A percentile compares a stretch with the other conserved stretches of the same genome.
phyloP scores from a whole-genome alignment of 116 monocot genomes.

The Iris pallida region DNA sequence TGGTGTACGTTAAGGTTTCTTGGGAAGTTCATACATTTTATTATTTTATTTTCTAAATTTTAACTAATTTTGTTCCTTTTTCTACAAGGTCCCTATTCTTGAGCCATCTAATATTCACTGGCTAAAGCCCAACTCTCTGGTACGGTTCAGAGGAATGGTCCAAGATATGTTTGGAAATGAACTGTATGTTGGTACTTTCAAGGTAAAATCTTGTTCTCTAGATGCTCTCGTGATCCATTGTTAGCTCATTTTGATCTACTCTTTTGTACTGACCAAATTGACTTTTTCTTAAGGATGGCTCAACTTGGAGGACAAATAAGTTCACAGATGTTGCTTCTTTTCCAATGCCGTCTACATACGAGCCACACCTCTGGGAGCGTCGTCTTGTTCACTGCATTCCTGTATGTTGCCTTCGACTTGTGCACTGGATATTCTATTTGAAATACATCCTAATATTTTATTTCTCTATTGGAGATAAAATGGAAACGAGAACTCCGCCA shows the following conservation, averaged over 20 bases:
- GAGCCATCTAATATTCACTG: constrained; percentile 37
- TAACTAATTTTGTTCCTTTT: not conserved
- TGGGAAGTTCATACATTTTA: no score
- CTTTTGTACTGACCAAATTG: not conserved
- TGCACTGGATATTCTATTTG: not conserved
- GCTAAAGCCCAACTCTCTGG: constrained; percentile 79
- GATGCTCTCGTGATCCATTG: not conserved
- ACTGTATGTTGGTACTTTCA: constrained; percentile 78
- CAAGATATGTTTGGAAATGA: constrained; percentile 96
- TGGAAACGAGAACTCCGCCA: no score
- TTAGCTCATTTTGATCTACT: not conserved
- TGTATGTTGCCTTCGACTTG: constrained; percentile 28
- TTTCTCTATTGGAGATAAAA: no score
- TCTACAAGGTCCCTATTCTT: constrained; percentile 66
- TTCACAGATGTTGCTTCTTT: constrained; percentile 48
- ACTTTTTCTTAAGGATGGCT: constrained; percentile 47
- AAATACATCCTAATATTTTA: not conserved
- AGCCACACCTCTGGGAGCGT: constrained; percentile 75
- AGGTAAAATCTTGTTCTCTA: constrained; percentile 34
- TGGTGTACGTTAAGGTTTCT: no score
- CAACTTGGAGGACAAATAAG: constrained; percentile 88
- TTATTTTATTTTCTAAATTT: no score
- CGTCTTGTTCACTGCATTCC: constrained; percentile 69
- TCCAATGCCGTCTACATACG: constrained; percentile 43
- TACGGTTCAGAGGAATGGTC: constrained; percentile 92